These are phyloP conservation scores for Microthlaspi erraticum DNA, from an alignment of 345 rosid genomes.

Conservation along the genomic window DNA sequence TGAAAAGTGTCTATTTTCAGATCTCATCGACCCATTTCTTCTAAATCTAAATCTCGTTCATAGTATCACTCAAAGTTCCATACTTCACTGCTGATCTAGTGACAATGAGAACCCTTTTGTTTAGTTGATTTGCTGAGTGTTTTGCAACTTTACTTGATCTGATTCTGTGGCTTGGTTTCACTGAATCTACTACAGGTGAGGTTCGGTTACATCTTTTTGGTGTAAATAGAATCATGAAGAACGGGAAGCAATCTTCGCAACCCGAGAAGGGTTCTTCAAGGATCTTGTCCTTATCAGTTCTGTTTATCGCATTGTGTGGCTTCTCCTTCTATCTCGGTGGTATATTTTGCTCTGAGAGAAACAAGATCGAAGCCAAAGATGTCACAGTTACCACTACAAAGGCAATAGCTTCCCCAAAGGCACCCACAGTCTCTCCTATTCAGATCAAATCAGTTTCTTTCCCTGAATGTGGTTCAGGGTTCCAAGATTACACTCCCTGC, in stretches of 20 bases:
- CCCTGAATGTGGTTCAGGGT: conserved; percentile 72
- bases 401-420: conserved; percentile 55
- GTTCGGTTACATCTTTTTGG: conserved; percentile 11
- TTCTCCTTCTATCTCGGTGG: conserved; percentile 94
- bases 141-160: conserved; percentile 8
- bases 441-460: conserved; percentile 65
- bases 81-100: conserved; percentile 15
- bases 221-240: conserved; percentile 59
- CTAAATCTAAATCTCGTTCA: conserved; percentile 1
- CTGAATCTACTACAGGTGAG: conserved; percentile 30
- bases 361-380: conserved; percentile 49
- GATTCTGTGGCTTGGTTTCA: background rate
- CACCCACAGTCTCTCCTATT: conserved; percentile 53
- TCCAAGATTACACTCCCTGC: conserved; percentile 97
- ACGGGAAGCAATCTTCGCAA: conserved; percentile 59
- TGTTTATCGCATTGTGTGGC: conserved; percentile 68
- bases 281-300: conserved; percentile 53
- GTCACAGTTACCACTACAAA: conserved; percentile 44
- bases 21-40: conserved; percentile 29
- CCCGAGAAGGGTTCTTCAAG: conserved; percentile 58
- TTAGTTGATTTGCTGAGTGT: conserved; percentile 12
- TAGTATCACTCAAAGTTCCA: conserved; percentile 22
- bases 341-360: conserved; percentile 70
- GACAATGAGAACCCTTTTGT: background rate
- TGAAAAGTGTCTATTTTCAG: conserved; percentile 27